Percentiles rank a stretch among this genome's conserved stretches.
phyloP scores from a whole-genome alignment of 2,329 filamentous ascomycete genomes.

The Didymella keratinophila region DNA sequence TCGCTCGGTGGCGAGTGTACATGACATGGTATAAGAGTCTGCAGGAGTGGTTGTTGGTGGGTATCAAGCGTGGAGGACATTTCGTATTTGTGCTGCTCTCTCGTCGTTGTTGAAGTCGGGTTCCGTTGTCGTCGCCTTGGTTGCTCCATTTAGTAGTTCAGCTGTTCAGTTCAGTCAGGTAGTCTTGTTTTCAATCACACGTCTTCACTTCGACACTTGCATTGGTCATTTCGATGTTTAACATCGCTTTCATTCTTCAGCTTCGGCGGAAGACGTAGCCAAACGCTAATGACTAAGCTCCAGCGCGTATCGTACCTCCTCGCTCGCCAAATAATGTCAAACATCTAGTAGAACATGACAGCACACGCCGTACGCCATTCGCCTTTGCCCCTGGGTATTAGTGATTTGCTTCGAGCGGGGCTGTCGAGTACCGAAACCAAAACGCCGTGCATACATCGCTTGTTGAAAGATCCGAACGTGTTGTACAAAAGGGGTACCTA shows the following conservation, averaged over 20 bases:
- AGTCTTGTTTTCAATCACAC: neutral
- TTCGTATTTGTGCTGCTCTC: neutral
- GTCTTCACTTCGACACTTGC: neutral
- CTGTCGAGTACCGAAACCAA: neutral
- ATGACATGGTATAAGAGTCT: neutral
- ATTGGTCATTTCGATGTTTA: neutral
- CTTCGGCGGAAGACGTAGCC: neutral
- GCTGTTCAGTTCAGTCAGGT: neutral
- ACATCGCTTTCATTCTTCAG: neutral
- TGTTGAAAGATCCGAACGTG: neutral
- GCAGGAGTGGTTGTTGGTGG: neutral
- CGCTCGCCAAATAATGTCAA: neutral
- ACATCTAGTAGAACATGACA: constrained; percentile 3
- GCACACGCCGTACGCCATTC: neutral
- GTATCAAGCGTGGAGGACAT: too few species aligned
- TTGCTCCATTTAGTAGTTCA: neutral
- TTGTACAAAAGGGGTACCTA: neutral
- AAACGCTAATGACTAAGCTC: neutral
- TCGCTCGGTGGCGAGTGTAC: neutral
- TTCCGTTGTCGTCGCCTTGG: neutral
- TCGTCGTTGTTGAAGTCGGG: neutral
- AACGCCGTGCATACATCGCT: constrained; percentile 3
- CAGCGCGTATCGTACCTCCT: neutral
- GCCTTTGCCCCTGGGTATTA: constrained; percentile 1
- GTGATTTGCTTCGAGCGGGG: neutral